phyloP scores from a whole-genome alignment of 345 rosid species.

The Populus alba region DNA sequence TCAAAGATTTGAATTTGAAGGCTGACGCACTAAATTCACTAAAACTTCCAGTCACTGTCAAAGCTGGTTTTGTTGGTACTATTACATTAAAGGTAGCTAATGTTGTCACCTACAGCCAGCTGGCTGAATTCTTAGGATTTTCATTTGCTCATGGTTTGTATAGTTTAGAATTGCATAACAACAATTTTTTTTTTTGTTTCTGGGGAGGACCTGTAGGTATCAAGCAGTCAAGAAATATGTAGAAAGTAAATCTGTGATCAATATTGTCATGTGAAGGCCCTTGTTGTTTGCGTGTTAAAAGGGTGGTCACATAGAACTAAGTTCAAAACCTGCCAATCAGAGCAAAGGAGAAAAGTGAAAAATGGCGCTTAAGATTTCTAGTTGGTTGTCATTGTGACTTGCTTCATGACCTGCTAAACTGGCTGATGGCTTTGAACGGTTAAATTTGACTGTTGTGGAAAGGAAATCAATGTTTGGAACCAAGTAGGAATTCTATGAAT shows the following conservation, averaged over 20 bases:
- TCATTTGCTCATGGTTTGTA: background rate
- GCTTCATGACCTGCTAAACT: background rate
- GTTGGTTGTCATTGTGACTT: background rate
- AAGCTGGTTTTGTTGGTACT: constrained; percentile 96
- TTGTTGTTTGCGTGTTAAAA: no score
- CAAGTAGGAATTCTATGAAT: background rate
- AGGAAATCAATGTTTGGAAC: background rate
- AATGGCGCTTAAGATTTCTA: background rate
- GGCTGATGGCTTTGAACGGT: background rate
- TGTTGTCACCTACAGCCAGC: background rate
- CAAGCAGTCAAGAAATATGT: no score
- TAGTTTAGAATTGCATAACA: no score
- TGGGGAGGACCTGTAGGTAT: no score
- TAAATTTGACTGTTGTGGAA: background rate
- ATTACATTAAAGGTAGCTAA: constrained; percentile 76
- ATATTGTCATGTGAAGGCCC: no score
- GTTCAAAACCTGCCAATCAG: background rate
- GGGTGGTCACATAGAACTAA: no score
- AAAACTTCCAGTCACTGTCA: constrained; percentile 90
- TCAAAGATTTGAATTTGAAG: constrained; percentile 87
- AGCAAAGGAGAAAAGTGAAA: background rate
- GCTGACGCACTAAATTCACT: constrained; percentile 92
- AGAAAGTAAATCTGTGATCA: no score
- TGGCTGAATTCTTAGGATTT: background rate
- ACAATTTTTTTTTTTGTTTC: no score